Evolutionary conservation across 2,329 filamentous ascomycete genomes (phyloP).

Genomic region (Sporothrix mexicana): DNA sequence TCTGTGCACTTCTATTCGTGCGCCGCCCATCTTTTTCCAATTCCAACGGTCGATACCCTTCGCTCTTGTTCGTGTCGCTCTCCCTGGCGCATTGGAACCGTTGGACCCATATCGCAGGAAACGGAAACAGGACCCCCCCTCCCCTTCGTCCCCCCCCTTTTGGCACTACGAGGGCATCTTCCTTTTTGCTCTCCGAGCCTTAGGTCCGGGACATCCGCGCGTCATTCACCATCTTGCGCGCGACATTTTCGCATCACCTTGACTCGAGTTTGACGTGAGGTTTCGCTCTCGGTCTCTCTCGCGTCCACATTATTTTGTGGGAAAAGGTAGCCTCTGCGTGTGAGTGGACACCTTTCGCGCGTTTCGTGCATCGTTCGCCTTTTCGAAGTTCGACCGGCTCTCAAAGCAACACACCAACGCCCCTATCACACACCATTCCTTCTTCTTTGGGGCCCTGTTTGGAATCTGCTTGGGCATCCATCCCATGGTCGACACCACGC

Average conservation of each 20-base stretch:
- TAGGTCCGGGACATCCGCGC: constrained; percentile 23
- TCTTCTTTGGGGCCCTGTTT: constrained; percentile 9
- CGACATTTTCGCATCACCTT: constrained; percentile 14
- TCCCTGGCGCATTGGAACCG: not conserved
- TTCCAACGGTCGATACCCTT: constrained; percentile 22
- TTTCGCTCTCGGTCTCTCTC: constrained; percentile 14
- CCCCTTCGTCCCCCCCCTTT: not conserved
- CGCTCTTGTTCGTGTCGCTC: constrained; percentile 8
- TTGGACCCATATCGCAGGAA: constrained; percentile 19
- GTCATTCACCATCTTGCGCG: constrained; percentile 14
- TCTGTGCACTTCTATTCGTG: not conserved
- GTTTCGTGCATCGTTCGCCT: not conserved
- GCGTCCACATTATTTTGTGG: not conserved
- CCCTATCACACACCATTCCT: not conserved
- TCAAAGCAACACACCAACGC: not conserved
- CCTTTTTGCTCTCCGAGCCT: constrained; percentile 6
- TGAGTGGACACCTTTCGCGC: constrained; percentile 18
- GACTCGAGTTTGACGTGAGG: not conserved
- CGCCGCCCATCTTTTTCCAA: not conserved
- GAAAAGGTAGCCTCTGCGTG: constrained; percentile 2
- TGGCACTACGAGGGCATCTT: not conserved
- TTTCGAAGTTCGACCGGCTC: not conserved
- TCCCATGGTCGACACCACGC: constrained; percentile 24
- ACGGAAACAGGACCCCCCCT: constrained; percentile 2
- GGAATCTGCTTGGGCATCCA: not conserved